phyloP scores from a whole-genome alignment of 805 yeast species.

The Hanseniaspora singularis region DNA sequence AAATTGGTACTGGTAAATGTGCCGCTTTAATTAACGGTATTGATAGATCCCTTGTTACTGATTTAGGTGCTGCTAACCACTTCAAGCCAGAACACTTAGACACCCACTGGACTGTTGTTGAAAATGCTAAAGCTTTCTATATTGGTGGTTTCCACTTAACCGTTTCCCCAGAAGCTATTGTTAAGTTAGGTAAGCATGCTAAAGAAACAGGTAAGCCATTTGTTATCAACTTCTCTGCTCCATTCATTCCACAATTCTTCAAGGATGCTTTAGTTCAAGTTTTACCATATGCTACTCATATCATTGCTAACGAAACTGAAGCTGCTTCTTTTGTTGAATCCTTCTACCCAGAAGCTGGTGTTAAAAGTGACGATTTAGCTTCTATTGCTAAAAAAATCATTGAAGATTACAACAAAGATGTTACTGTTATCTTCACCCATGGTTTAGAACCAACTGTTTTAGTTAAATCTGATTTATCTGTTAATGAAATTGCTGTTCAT shows the following conservation, averaged over 20 bases:
- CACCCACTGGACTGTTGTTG: slow-evolving; percentile 75
- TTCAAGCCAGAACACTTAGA: slow-evolving; percentile 82
- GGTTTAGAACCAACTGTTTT: slow-evolving; percentile 85
- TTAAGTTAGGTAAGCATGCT: slow-evolving; percentile 83
- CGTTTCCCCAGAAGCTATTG: slow-evolving; percentile 90
- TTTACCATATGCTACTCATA: slow-evolving; percentile 76
- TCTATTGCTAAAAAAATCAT: slow-evolving; percentile 67
- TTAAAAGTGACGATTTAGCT: slow-evolving; percentile 37
- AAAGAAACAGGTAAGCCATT: slow-evolving; percentile 67
- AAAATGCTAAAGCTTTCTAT: slow-evolving; percentile 70
- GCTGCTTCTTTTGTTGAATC: slow-evolving; percentile 89
- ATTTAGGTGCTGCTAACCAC: slow-evolving; percentile 95
- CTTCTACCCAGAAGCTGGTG: slow-evolving; percentile 43
- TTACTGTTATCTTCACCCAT: slow-evolving; percentile 81
- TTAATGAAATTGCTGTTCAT: slow-evolving; percentile 54
- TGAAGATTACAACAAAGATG: slow-evolving; percentile 33
- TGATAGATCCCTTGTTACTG: slow-evolving; percentile 89
- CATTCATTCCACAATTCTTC: slow-evolving; percentile 91
- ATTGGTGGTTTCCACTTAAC: slow-evolving; percentile 99
- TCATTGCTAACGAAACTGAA: slow-evolving; percentile 94
- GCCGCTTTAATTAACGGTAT: slow-evolving; percentile 85
- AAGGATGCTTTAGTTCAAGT: slow-evolving; percentile 74
- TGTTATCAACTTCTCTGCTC: slow-evolving; percentile 84
- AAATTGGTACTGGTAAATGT: slow-evolving; percentile 87
- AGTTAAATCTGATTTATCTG: slow-evolving; percentile 43